Evolutionary conservation across 164 flowering plant genomes (phyloP), one percentile per base, ranked within the genome.

Genomic region (Tetracentron sinense): DNA sequence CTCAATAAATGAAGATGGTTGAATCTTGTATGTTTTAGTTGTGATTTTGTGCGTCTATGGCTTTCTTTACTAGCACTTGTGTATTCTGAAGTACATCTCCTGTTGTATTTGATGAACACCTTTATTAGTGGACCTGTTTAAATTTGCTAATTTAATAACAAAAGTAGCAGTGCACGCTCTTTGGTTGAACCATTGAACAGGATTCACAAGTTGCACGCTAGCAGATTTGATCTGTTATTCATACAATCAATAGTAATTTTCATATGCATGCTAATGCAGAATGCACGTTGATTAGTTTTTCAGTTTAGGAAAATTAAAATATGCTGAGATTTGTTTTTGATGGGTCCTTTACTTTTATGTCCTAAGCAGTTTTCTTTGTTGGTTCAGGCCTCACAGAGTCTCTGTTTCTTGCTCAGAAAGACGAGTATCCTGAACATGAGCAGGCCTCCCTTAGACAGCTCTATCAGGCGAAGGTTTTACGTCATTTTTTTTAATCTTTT

Each of bases 381-480:
- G 67, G 8, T 76, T 58, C 87, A 95, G 98, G 97, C 69, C 85
- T 92, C 56, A 83, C 94, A 22, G 99, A 95, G 63, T 95, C 96
- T 58, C 73, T 95, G 23, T 90, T 95, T 79, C 74, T 80, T 75
- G 67, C 83, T 55, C 92, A 88, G 78, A 92, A 85, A 73, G 99
- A 92, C 61, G 96, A 88, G 60, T 95, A 92, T 79, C 85, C 90
- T 69, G 99, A 95, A 62, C 85, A 81, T 76, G 99, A 95, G 77
- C 97, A 79, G 69, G 97, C 95, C 22, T 92, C 97, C 59, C 87
- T 92, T 31, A 78, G 73, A 69, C 98, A 95, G 69, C 87, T 90
- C 27, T 92, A 88, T 73, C 84, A 85, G 65, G 85, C 92, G 25
- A 95, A 95, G 97, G 99, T 95, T 58, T 21, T 7, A 20, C 20